Conservation (phyloP, 495 filamentous ascomycete species). For the Jackrogersella minutella region DNA sequence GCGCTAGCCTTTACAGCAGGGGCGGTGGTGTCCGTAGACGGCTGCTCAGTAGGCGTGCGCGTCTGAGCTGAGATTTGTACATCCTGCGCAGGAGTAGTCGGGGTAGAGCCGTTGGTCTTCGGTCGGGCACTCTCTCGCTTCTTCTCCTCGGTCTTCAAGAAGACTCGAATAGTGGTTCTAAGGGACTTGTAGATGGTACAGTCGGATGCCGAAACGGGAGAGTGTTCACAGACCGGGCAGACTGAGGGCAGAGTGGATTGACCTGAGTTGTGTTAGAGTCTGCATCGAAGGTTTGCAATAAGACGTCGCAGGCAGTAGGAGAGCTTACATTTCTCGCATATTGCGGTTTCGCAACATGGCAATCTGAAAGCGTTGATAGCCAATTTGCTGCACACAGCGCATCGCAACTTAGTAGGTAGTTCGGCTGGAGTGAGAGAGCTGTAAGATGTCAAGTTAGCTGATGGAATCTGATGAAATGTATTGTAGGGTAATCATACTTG, state of each 20-base stretch:
- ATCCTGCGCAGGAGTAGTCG: slow-evolving; percentile 54
- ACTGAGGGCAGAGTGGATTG: slow-evolving; percentile 77
- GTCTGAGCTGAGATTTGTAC: slow-evolving; percentile 40
- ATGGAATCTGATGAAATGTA: neutral
- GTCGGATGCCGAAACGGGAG: slow-evolving; percentile 81
- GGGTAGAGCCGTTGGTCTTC: slow-evolving; percentile 57
- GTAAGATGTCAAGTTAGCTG: slow-evolving; percentile 23
- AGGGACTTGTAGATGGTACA: slow-evolving; percentile 90
- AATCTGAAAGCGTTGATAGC: slow-evolving; percentile 90
- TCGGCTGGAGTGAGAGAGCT: slow-evolving; percentile 84
- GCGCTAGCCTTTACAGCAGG: slow-evolving; percentile 13
- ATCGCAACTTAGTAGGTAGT: slow-evolving; percentile 92
- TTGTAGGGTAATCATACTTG: slow-evolving; percentile 36
- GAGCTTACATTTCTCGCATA: slow-evolving; percentile 86
- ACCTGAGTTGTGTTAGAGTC: slow-evolving; percentile 61
- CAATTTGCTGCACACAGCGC: slow-evolving; percentile 89
- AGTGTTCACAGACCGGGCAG: slow-evolving; percentile 93
- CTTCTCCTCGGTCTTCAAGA: slow-evolving; percentile 86
- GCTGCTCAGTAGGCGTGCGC: slow-evolving; percentile 31
- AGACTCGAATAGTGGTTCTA: slow-evolving; percentile 87
- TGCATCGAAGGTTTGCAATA: neutral
- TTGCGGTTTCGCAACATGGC: slow-evolving; percentile 94
- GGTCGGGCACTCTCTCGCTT: slow-evolving; percentile 70
- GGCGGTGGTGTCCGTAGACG: slow-evolving; percentile 22
- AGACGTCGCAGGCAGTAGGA: neutral